A percentile compares a stretch with the other conserved stretches of the same genome.
Evolutionary conservation across 2,329 filamentous ascomycete genomes (phyloP).

Genomic region (Pestalotiopsis sp.): DNA sequence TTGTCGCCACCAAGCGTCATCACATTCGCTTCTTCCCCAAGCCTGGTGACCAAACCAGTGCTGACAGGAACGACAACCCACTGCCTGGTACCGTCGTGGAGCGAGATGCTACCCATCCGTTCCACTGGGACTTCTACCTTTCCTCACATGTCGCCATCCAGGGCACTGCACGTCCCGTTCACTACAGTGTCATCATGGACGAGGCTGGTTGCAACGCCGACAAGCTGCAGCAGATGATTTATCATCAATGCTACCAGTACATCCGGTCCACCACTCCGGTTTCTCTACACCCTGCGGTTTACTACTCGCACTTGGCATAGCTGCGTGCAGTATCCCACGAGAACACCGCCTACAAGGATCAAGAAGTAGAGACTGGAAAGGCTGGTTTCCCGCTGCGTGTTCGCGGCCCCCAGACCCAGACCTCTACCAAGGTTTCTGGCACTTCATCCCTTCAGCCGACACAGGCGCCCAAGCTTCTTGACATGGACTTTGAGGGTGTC

Average conservation of each 20-base stretch:
- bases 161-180: slow-evolving; percentile 88
- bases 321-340: slow-evolving; percentile 80
- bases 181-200: slow-evolving; percentile 88
- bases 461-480: slow-evolving; percentile 29
- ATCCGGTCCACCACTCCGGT: slow-evolving; percentile 90
- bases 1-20: slow-evolving; percentile 91
- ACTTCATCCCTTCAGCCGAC: slow-evolving; percentile 1
- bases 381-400: slow-evolving; percentile 33
- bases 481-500: slow-evolving; percentile 25
- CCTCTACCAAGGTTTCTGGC: not conserved
- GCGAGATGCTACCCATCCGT: slow-evolving; percentile 85
- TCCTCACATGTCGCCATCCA: slow-evolving; percentile 76
- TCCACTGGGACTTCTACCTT: slow-evolving; percentile 84
- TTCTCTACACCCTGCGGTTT: slow-evolving; percentile 85
- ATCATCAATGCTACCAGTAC: slow-evolving; percentile 94
- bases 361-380: slow-evolving; percentile 46
- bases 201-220: slow-evolving; percentile 71
- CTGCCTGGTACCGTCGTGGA: slow-evolving; percentile 88
- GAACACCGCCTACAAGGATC: slow-evolving; percentile 44
- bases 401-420: slow-evolving; percentile 21
- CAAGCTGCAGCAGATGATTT: slow-evolving; percentile 83
- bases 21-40: slow-evolving; percentile 91
- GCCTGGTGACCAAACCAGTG: slow-evolving; percentile 44
- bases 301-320: slow-evolving; percentile 92
- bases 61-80: slow-evolving; percentile 79